These are phyloP conservation scores for Gynochthodes officinalis DNA, from an alignment of 257 asterid genomes.

Conservation along the genomic window DNA sequence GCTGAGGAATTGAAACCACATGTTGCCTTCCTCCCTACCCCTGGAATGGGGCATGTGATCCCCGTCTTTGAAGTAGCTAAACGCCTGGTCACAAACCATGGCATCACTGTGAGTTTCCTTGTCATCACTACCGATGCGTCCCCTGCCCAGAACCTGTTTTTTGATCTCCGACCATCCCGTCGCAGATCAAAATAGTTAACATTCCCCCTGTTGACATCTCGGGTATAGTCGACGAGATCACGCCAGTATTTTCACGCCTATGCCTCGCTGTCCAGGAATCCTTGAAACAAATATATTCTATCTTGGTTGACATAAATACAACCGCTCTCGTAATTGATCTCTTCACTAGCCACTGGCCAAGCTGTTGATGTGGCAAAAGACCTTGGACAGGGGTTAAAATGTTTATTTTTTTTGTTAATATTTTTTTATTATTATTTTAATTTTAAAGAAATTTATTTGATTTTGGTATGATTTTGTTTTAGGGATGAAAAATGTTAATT, in stretches of 20 bases:
- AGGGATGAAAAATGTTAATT: too few species aligned
- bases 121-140: constrained; percentile 39
- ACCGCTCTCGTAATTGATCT: constrained; percentile 32
- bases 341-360: constrained; percentile 32
- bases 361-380: constrained; percentile 36
- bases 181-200: constrained; percentile 23
- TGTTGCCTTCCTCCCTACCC: constrained; percentile 39
- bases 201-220: constrained; percentile 41
- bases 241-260: constrained; percentile 21
- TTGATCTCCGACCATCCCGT: constrained; percentile 18
- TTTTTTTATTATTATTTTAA: too few species aligned
- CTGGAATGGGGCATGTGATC: constrained; percentile 48
- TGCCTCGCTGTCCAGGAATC: constrained; percentile 27
- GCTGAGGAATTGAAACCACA: constrained; percentile 14
- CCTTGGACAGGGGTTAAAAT: too few species aligned
- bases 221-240: constrained; percentile 15
- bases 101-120: constrained; percentile 37
- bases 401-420: too few species aligned
- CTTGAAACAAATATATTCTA: constrained; percentile 19
- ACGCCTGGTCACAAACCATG: constrained; percentile 22
- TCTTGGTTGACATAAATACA: constrained; percentile 12
- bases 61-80: constrained; percentile 42
- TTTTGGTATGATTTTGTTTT: too few species aligned
- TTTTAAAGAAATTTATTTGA: too few species aligned
- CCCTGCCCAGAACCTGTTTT: constrained; percentile 31